A percentile compares a stretch with the other conserved stretches of the same genome.
Conservation (phyloP, 106 monocot genomes). For the Allium cepa region DNA sequence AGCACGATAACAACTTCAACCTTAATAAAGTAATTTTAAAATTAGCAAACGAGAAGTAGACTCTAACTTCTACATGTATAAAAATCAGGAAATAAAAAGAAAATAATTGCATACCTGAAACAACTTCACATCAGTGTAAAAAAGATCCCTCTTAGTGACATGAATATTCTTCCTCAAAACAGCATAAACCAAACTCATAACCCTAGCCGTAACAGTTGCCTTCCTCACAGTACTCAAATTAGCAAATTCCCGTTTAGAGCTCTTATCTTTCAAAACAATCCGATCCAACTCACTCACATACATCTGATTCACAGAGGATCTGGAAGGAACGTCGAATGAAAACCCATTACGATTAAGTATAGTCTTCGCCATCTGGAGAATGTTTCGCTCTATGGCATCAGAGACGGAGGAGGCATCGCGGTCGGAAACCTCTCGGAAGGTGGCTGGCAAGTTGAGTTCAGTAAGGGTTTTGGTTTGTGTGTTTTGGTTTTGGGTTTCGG, state of each 20-base stretch:
- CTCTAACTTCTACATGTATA: too few species aligned
- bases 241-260: conserved; percentile 71
- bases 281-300: conserved; percentile 90
- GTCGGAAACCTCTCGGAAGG: conserved; percentile 59
- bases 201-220: conserved; percentile 75
- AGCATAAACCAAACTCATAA: conserved; percentile 68
- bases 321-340: conserved; percentile 83
- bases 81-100: not conserved
- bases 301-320: conserved; percentile 73
- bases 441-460: conserved; percentile 38
- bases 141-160: conserved; percentile 96
- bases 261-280: conserved; percentile 70
- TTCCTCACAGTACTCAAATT: conserved; percentile 83
- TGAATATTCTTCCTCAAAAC: conserved; percentile 73
- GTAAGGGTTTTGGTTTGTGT: conserved; percentile 27
- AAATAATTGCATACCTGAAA: conserved; percentile 38
- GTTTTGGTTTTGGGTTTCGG: conserved; percentile 12
- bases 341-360: conserved; percentile 59
- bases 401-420: conserved; percentile 29
- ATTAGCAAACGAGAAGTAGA: too few species aligned
- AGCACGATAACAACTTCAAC: too few species aligned
- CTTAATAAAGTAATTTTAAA: too few species aligned
- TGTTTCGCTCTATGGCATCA: conserved; percentile 37
- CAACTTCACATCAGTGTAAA: conserved; percentile 99
- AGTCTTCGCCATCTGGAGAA: conserved; percentile 36